A percentile compares a stretch with the other conserved stretches of the same genome.
Evolutionary conservation across 2,329 filamentous ascomycete species (phyloP).

Genomic region (Nemania abortiva): DNA sequence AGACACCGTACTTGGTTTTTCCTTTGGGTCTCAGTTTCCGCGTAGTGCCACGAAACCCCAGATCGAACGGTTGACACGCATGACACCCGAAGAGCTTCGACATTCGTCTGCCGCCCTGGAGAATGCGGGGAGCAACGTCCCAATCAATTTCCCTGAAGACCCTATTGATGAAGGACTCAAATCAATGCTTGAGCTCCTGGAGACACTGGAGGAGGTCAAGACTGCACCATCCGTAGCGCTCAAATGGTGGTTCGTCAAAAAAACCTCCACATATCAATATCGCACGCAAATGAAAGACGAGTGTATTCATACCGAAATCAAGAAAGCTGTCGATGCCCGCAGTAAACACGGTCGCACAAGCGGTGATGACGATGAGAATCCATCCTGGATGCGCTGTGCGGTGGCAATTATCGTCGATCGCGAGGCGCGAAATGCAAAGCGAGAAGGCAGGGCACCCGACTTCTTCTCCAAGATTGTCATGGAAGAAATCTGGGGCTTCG

Average conservation of each 20-base stretch:
- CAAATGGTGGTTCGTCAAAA: conserved; percentile 24
- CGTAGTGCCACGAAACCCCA: conserved; percentile 14
- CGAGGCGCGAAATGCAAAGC: conserved; percentile 16
- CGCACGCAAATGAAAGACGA: conserved; percentile 18
- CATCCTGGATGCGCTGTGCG: conserved; percentile 16
- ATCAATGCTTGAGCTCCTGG: conserved; percentile 23
- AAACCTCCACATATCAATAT: conserved; percentile 8
- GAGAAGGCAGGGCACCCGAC: conserved; percentile 14
- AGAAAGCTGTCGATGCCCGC: conserved; percentile 14
- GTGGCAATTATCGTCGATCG: conserved; percentile 8
- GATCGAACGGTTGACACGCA: conserved; percentile 8
- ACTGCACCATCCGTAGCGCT: conserved; percentile 5
- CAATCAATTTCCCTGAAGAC: conserved; percentile 18
- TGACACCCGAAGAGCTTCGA: conserved; percentile 9
- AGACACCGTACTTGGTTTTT: conserved; percentile 35
- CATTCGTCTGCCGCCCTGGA: neutral
- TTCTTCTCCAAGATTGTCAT: conserved; percentile 15
- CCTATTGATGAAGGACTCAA: conserved; percentile 8
- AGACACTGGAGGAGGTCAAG: conserved; percentile 18
- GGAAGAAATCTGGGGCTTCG: conserved; percentile 29
- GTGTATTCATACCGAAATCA: conserved; percentile 15
- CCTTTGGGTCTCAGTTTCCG: conserved; percentile 30
- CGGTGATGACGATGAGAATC: neutral
- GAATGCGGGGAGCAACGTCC: neutral
- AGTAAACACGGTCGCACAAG: neutral